phyloP scores from a whole-genome alignment of 805 yeast genomes.

The Torulaspora quercuum region DNA sequence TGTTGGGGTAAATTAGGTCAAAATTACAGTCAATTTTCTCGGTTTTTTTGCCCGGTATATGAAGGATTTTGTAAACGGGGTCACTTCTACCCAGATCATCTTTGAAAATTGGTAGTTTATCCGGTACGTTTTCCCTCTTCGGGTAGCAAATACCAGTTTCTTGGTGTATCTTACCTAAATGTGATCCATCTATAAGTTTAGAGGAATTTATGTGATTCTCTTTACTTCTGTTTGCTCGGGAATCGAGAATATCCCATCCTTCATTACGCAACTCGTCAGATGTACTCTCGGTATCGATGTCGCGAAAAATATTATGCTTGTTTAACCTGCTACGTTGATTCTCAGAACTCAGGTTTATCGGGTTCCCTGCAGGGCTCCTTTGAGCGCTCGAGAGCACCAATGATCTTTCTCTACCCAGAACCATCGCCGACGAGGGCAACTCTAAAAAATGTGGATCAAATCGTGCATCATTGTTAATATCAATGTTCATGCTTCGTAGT shows the following conservation, averaged over 20 bases:
- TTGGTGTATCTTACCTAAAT: constrained; percentile 56
- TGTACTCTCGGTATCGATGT: constrained; percentile 5
- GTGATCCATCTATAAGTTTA: constrained; percentile 46
- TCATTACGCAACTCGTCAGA: constrained; percentile 11
- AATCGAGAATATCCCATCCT: constrained; percentile 49
- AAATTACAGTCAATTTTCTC: constrained; percentile 61
- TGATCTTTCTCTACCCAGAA: constrained; percentile 17
- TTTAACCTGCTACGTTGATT: background rate
- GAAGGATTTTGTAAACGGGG: constrained; percentile 49
- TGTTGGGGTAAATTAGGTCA: constrained; percentile 49
- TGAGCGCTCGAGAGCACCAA: constrained; percentile 5
- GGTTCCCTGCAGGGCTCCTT: background rate
- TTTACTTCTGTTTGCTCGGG: constrained; percentile 50
- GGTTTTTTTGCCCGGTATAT: constrained; percentile 53
- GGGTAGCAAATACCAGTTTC: constrained; percentile 12
- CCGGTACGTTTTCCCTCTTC: constrained; percentile 4
- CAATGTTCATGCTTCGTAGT: constrained; percentile 15
- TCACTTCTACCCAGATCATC: constrained; percentile 38
- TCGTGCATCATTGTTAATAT: constrained; percentile 7
- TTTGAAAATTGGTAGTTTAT: constrained; percentile 39
- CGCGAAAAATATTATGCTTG: constrained; percentile 12
- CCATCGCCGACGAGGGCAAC: constrained; percentile 9
- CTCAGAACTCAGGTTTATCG: background rate
- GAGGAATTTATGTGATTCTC: constrained; percentile 57
- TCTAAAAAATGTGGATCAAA: constrained; percentile 7